Conservation (phyloP, 768 basidiomycete genomes). For the Polyporus arcularius region DNA sequence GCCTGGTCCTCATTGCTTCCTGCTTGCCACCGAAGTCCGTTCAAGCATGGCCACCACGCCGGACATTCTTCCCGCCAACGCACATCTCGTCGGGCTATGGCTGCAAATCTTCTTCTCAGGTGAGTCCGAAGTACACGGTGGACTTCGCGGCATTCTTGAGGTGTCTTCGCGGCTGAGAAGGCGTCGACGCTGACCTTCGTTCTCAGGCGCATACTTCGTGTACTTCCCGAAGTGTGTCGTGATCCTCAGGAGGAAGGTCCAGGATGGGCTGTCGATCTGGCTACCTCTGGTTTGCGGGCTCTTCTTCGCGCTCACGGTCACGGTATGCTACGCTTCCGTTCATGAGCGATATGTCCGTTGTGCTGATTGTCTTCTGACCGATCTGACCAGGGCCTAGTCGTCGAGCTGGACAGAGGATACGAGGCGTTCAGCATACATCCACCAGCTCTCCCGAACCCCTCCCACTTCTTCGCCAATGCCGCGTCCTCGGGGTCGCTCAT, state of each 20-base stretch:
- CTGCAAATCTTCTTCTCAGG: slow-evolving; percentile 5
- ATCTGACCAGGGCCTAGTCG: neutral
- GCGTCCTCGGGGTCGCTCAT: slow-evolving; percentile 2
- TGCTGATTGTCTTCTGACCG: neutral
- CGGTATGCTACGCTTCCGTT: neutral
- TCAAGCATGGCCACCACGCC: neutral
- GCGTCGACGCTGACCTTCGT: neutral
- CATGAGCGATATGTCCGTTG: neutral
- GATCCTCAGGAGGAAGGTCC: slow-evolving; percentile 5
- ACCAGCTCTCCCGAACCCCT: neutral
- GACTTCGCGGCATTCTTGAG: too few species aligned
- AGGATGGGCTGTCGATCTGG: slow-evolving; percentile 1
- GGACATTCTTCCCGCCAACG: slow-evolving; percentile 1
- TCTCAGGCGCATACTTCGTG: slow-evolving; percentile 4
- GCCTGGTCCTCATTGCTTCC: too few species aligned
- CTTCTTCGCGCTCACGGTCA: neutral
- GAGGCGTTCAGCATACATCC: neutral
- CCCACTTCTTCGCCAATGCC: slow-evolving; percentile 1
- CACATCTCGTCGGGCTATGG: slow-evolving; percentile 6
- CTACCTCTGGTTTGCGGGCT: neutral
- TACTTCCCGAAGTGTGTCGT: slow-evolving; percentile 1
- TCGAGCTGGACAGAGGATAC: slow-evolving; percentile 6
- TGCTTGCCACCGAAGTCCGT: too few species aligned
- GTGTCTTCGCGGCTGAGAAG: too few species aligned
- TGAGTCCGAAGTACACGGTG: neutral